These are phyloP conservation scores for Hortiboletus flavorubellus DNA, from an alignment of 768 basidiomycete species.

Conservation along the genomic window DNA sequence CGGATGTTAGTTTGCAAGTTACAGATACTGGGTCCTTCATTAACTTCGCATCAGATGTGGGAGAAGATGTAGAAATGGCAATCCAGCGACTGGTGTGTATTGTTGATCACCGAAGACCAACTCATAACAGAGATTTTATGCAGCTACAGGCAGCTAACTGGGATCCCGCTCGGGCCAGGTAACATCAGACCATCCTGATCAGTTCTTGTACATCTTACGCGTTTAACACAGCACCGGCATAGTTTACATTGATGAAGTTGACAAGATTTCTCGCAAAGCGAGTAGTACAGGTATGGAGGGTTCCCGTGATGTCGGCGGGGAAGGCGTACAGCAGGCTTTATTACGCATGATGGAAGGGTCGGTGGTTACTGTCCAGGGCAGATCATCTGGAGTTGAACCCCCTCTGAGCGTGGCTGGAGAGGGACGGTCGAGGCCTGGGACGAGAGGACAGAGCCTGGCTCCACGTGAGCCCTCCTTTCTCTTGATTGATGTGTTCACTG, in stretches of 20 bases:
- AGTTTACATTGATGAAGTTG: slow-evolving; percentile 94
- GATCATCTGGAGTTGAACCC: slow-evolving; percentile 48
- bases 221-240: slow-evolving; percentile 71
- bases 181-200: neutral
- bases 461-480: slow-evolving; percentile 16
- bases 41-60: slow-evolving; percentile 61
- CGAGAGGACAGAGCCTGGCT: slow-evolving; percentile 41
- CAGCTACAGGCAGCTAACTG: slow-evolving; percentile 89
- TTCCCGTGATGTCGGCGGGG: slow-evolving; percentile 87
- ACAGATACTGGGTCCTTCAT: neutral
- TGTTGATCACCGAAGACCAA: neutral
- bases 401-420: slow-evolving; percentile 43
- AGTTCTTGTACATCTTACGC: slow-evolving; percentile 2
- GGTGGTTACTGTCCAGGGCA: slow-evolving; percentile 75
- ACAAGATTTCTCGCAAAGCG: slow-evolving; percentile 79
- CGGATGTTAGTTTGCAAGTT: slow-evolving; percentile 53
- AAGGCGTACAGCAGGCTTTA: slow-evolving; percentile 93
- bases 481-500: neutral
- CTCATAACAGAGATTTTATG: slow-evolving; percentile 4
- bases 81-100: slow-evolving; percentile 71
- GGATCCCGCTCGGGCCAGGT: slow-evolving; percentile 86
- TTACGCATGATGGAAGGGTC: slow-evolving; percentile 95
- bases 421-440: slow-evolving; percentile 47
- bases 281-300: slow-evolving; percentile 57
- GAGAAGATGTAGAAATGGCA: slow-evolving; percentile 94